phyloP scores from a whole-genome alignment of 352 stramenopile genomes.

The Phytophthora niederhauseri region DNA sequence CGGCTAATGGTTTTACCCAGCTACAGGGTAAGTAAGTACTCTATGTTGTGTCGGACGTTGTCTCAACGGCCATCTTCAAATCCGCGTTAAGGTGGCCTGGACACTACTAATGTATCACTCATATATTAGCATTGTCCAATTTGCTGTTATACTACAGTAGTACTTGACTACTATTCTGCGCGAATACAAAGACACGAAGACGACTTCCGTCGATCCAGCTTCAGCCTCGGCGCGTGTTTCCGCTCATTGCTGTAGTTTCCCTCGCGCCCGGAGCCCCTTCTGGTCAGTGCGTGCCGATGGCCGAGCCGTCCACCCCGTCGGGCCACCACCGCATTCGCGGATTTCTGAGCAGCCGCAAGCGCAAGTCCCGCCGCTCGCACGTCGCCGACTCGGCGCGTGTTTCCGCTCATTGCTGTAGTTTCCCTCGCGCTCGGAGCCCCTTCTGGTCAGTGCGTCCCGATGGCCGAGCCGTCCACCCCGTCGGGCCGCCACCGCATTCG shows the following conservation, averaged over 20 bases:
- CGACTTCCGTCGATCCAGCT: not conserved
- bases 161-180: no score
- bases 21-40: no score
- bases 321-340: slow-evolving; percentile 23
- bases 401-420: no score
- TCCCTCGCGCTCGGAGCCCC: no score
- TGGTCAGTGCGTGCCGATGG: not conserved
- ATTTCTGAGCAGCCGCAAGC: slow-evolving; percentile 30
- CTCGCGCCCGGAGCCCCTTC: not conserved
- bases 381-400: slow-evolving; percentile 1
- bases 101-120: no score
- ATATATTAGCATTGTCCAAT: not conserved
- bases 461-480: not conserved
- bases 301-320: not conserved
- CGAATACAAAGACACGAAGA: not conserved
- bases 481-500: slow-evolving; percentile 22
- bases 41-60: no score
- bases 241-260: not conserved
- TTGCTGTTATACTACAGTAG: no score
- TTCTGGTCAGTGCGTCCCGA: not conserved
- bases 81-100: no score
- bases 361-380: slow-evolving; percentile 10
- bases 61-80: no score
- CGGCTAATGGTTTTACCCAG: no score
- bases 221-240: not conserved